Percentiles rank a stretch among this genome's conserved stretches.
These are phyloP conservation scores for Schwanniomyces pseudopolymorphus DNA, from an alignment of 805 yeast species.

Conservation along the genomic window DNA sequence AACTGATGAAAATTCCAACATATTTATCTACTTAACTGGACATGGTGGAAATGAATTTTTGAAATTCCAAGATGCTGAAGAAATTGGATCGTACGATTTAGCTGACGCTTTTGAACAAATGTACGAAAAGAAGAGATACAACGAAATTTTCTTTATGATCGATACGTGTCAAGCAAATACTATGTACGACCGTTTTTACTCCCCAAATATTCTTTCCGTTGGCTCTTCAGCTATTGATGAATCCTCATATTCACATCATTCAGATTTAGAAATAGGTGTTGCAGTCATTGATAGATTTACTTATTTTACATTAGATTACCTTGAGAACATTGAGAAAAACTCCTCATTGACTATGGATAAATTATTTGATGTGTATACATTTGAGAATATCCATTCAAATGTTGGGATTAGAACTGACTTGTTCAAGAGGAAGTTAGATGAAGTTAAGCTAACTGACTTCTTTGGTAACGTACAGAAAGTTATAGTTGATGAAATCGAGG, in stretches of 20 bases:
- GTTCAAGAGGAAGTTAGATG: constrained; percentile 60
- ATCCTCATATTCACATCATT: constrained; percentile 91
- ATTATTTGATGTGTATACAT: constrained; percentile 79
- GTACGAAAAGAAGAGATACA: constrained; percentile 93
- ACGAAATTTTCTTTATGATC: constrained; percentile 94
- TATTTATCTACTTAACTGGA: constrained; percentile 93
- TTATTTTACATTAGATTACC: constrained; percentile 81
- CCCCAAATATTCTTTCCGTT: constrained; percentile 89
- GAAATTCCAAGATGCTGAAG: constrained; percentile 98
- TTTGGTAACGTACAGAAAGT: constrained; percentile 90
- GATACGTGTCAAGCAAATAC: constrained; percentile 99
- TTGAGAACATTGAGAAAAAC: constrained; percentile 77
- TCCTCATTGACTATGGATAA: constrained; percentile 78
- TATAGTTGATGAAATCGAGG: constrained; percentile 57
- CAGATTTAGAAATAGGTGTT: constrained; percentile 94
- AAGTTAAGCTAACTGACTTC: constrained; percentile 85
- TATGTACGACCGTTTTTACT: constrained; percentile 88
- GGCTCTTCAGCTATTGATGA: constrained; percentile 89
- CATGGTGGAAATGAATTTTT: constrained; percentile 98
- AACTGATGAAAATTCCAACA: constrained; percentile 92
- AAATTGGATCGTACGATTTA: constrained; percentile 89
- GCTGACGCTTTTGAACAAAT: constrained; percentile 97
- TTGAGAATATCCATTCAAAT: constrained; percentile 82
- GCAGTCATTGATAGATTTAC: constrained; percentile 98
- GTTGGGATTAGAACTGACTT: constrained; percentile 91